A percentile compares a stretch with the other conserved stretches of the same genome.
phyloP scores from a whole-genome alignment of 768 basidiomycete species.

The Agrocybe praecox region DNA sequence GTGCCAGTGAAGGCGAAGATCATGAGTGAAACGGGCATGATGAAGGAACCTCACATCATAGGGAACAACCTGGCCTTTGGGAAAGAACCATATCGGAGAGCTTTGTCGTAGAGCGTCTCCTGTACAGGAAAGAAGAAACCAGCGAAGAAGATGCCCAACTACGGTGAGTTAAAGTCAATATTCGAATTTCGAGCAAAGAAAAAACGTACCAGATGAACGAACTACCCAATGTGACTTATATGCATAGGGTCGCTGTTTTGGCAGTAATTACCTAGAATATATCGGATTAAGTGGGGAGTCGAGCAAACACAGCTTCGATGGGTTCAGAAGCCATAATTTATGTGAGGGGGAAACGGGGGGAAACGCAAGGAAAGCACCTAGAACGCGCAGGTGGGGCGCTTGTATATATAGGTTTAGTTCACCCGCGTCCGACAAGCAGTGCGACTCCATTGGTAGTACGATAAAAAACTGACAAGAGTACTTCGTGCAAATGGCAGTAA shows the following conservation, averaged over 20 bases:
- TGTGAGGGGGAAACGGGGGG: neutral
- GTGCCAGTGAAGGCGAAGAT: slow-evolving; percentile 47
- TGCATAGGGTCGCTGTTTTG: slow-evolving; percentile 35
- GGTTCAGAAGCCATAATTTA: slow-evolving; percentile 30
- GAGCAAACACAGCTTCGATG: slow-evolving; percentile 28
- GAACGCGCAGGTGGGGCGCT: neutral
- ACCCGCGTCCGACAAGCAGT: neutral
- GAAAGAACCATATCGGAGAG: slow-evolving; percentile 35
- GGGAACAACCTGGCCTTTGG: slow-evolving; percentile 46
- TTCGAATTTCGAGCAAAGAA: neutral
- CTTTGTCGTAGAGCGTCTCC: slow-evolving; percentile 33
- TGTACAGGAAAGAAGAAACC: slow-evolving; percentile 31
- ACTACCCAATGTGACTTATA: slow-evolving; percentile 38
- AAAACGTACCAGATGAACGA: slow-evolving; percentile 37
- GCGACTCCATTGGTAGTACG: neutral
- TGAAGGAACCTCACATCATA: slow-evolving; percentile 39
- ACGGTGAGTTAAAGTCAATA: neutral
- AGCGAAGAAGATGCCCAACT: slow-evolving; percentile 38
- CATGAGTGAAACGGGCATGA: slow-evolving; percentile 43
- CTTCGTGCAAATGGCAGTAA: neutral
- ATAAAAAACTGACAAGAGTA: neutral
- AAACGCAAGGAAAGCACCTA: neutral
- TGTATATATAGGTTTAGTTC: neutral
- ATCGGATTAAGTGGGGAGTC: slow-evolving; percentile 22
- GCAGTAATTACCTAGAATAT: slow-evolving; percentile 37